A percentile compares a stretch with the other conserved stretches of the same genome.
phyloP scores from a whole-genome alignment of 257 asterid species.

The Misopates orontium region DNA sequence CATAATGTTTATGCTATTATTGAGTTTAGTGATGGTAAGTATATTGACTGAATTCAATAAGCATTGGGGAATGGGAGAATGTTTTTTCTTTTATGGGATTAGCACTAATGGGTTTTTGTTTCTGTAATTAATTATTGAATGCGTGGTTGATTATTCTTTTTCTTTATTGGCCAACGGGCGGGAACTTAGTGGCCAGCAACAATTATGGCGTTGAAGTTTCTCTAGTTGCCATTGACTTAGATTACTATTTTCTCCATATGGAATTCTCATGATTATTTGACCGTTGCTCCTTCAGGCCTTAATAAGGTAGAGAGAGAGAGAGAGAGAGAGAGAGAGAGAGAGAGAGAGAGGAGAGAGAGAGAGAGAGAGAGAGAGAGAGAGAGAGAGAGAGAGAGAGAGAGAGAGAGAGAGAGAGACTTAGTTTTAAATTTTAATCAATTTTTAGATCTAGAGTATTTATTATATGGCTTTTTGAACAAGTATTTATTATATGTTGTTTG shows the following conservation, averaged over 20 bases:
- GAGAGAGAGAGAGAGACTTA: too few species aligned
- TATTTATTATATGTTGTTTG: too few species aligned
- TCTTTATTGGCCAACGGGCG: constrained; percentile 30
- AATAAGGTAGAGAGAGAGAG: too few species aligned
- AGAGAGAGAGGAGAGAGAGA: too few species aligned
- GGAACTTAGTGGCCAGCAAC: constrained; percentile 34
- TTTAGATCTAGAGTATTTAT: too few species aligned
- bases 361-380: too few species aligned
- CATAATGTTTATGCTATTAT: too few species aligned
- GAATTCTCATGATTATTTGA: constrained; percentile 32
- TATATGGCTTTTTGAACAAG: too few species aligned
- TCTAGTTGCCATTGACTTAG: background rate
- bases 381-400: too few species aligned
- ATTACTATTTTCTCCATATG: constrained; percentile 17
- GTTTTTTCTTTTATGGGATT: background rate
- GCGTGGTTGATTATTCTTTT: constrained; percentile 24
- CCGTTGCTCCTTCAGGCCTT: constrained; percentile 18
- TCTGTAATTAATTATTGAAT: background rate
- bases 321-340: too few species aligned
- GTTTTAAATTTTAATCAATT: too few species aligned
- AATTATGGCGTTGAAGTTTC: constrained; percentile 14
- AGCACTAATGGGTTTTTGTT: constrained; percentile 12
- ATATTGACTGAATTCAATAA: constrained; percentile 8
- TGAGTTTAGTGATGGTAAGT: constrained; percentile 4
- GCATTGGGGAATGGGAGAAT: constrained; percentile 1